phyloP scores from a whole-genome alignment of 2,329 filamentous ascomycete genomes.

The Diaporthe velutina region DNA sequence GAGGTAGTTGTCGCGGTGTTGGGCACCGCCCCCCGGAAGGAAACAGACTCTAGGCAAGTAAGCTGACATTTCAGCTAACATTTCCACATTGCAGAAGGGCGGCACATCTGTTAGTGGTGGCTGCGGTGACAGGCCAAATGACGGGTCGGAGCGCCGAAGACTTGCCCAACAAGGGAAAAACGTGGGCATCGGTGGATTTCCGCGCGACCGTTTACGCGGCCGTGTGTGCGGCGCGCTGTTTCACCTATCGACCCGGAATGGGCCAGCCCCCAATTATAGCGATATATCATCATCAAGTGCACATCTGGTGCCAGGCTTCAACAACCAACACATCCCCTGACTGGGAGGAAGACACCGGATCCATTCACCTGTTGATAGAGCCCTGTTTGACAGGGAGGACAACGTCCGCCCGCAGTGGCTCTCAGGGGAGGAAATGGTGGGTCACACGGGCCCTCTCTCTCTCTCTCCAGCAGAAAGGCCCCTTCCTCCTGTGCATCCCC shows the following conservation, averaged over 20 bases:
- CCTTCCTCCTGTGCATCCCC: background rate
- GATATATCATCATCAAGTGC: background rate
- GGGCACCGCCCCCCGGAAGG: background rate
- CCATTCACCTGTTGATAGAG: background rate
- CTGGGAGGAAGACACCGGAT: background rate
- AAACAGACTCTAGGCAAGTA: background rate
- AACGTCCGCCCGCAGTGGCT: background rate
- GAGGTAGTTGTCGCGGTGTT: background rate
- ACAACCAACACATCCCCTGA: background rate
- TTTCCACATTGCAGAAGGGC: background rate
- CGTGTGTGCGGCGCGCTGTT: slow-evolving; percentile 1
- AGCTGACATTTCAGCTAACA: slow-evolving; percentile 9
- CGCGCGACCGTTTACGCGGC: background rate
- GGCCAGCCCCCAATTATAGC: slow-evolving; percentile 19
- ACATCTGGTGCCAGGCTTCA: background rate
- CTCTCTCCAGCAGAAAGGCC: background rate
- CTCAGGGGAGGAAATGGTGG: too few relatives aligned
- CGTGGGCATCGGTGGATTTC: slow-evolving; percentile 21
- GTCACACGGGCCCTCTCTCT: background rate
- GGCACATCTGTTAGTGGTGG: background rate
- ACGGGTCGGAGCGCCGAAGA: background rate
- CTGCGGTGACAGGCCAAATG: background rate
- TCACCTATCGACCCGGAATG: background rate
- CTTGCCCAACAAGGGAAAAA: background rate
- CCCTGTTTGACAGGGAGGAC: background rate